These are phyloP conservation scores for Colletotrichum caudatum DNA, from an alignment of 2,329 filamentous ascomycete genomes.

Conservation along the genomic window DNA sequence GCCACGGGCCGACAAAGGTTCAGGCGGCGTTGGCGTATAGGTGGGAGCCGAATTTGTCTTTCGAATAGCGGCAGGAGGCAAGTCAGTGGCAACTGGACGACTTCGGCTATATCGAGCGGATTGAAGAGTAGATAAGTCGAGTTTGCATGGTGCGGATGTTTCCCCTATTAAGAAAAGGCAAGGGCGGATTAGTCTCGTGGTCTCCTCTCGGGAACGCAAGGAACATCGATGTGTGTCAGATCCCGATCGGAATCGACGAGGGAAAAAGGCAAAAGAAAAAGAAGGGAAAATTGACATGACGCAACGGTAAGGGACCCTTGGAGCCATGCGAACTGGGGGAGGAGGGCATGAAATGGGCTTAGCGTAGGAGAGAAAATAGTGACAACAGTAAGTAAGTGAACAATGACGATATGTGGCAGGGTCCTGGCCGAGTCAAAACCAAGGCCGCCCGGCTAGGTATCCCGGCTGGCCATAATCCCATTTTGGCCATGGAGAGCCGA, in stretches of 20 bases:
- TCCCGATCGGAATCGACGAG: conserved; percentile 36
- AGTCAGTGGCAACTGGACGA: conserved; percentile 66
- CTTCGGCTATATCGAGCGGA: conserved; percentile 47
- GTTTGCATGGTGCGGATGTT: conserved; percentile 17
- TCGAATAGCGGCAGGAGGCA: conserved; percentile 53
- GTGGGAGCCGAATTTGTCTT: conserved; percentile 55
- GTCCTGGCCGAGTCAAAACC: conserved; percentile 31
- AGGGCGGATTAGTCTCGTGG: conserved; percentile 21
- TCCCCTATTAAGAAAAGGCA: conserved; percentile 41
- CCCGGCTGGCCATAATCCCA: neutral
- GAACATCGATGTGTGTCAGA: conserved; percentile 26
- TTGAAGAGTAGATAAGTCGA: conserved; percentile 31
- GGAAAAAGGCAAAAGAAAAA: conserved; percentile 40
- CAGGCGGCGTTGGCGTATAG: conserved; percentile 57
- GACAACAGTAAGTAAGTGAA: conserved; percentile 17
- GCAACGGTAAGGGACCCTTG: conserved; percentile 34
- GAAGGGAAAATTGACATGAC: conserved; percentile 39
- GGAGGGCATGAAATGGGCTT: conserved; percentile 24
- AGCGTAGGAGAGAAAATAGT: conserved; percentile 12
- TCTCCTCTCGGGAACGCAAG: conserved; percentile 14
- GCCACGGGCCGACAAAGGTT: conserved; percentile 68
- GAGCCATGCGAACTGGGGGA: conserved; percentile 26
- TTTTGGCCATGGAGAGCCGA: neutral
- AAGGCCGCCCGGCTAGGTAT: conserved; percentile 11
- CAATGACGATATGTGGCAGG: conserved; percentile 38